Percentiles rank a stretch among this genome's conserved stretches.
Conservation (phyloP, 2,329 filamentous ascomycete genomes). For the Neonectria coccinea region DNA sequence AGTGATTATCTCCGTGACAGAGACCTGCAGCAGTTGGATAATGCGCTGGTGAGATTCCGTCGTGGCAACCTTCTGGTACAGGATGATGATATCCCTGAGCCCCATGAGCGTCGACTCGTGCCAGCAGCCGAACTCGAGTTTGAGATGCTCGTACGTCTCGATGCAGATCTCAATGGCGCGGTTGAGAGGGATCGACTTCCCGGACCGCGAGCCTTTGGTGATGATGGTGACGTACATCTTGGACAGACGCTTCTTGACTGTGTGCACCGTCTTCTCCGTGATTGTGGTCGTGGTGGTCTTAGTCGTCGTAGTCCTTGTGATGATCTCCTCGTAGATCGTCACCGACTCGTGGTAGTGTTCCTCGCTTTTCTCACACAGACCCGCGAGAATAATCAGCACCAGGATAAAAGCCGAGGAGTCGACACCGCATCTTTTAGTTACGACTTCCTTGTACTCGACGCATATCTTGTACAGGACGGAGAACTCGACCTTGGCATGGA, state of each 20-base stretch:
- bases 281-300: slow-evolving; percentile 48
- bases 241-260: slow-evolving; percentile 62
- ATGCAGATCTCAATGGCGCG: slow-evolving; percentile 50
- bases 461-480: slow-evolving; percentile 57
- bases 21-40: slow-evolving; percentile 53
- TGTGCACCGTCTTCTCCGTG: slow-evolving; percentile 52
- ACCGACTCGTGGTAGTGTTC: slow-evolving; percentile 59
- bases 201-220: slow-evolving; percentile 51
- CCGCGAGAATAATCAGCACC: slow-evolving; percentile 55
- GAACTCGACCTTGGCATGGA: slow-evolving; percentile 56
- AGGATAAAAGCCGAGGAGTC: slow-evolving; percentile 45
- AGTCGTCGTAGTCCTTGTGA: slow-evolving; percentile 52
- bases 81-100: slow-evolving; percentile 56
- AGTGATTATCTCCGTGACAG: slow-evolving; percentile 56
- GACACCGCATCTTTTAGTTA: slow-evolving; percentile 52
- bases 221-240: slow-evolving; percentile 57
- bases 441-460: slow-evolving; percentile 60
- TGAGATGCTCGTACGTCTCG: slow-evolving; percentile 57
- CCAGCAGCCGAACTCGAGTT: slow-evolving; percentile 58
- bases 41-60: slow-evolving; percentile 54
- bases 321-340: slow-evolving; percentile 58
- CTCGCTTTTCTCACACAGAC: slow-evolving; percentile 58
- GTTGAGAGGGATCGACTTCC: slow-evolving; percentile 50
- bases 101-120: slow-evolving; percentile 58
- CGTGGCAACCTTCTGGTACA: slow-evolving; percentile 55